Percentiles rank a stretch among this genome's conserved stretches.
These are phyloP conservation scores for Coemansia sp. DNA, from an alignment of 192 early-diverging fungal genomes.

Conservation along the genomic window DNA sequence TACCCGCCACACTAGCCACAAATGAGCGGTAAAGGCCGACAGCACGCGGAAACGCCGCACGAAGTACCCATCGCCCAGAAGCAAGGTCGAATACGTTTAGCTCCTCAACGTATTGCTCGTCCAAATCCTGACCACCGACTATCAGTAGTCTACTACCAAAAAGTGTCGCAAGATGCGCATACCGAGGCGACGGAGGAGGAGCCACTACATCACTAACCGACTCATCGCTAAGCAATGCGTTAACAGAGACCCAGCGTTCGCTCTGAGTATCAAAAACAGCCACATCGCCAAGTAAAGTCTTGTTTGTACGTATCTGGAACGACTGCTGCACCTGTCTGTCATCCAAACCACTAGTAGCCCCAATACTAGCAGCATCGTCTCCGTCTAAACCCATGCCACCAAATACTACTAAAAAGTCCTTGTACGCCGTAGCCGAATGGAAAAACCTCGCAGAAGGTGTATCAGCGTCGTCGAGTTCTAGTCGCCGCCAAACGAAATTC, in stretches of 20 bases:
- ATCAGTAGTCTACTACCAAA: constrained; percentile 66
- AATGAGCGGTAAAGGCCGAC: constrained; percentile 82
- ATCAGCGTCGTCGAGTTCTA: constrained; percentile 14
- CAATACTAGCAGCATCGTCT: constrained; percentile 25
- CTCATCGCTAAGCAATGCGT: constrained; percentile 21
- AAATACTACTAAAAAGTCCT: constrained; percentile 68
- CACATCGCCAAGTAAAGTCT: constrained; percentile 70
- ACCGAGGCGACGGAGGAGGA: constrained; percentile 67
- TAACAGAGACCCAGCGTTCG: constrained; percentile 57
- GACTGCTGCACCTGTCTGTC: constrained; percentile 52
- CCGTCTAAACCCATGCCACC: constrained; percentile 75
- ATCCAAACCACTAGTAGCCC: constrained; percentile 14
- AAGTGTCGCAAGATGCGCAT: constrained; percentile 75
- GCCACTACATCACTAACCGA: constrained; percentile 3
- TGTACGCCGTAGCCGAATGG: constrained; percentile 73
- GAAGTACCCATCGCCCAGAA: constrained; percentile 66
- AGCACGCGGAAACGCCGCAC: constrained; percentile 70
- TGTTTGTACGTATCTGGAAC: constrained; percentile 59
- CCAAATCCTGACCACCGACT: constrained; percentile 78
- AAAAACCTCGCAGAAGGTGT: constrained; percentile 65
- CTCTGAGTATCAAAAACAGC: constrained; percentile 62
- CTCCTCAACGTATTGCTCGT: constrained; percentile 77
- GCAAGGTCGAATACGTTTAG: constrained; percentile 78
- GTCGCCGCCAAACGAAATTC: constrained; percentile 66
- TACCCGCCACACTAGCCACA: constrained; percentile 64